phyloP scores from a whole-genome alignment of 371 early-diverging fungal genomes.

The Nematocida homosporus region DNA sequence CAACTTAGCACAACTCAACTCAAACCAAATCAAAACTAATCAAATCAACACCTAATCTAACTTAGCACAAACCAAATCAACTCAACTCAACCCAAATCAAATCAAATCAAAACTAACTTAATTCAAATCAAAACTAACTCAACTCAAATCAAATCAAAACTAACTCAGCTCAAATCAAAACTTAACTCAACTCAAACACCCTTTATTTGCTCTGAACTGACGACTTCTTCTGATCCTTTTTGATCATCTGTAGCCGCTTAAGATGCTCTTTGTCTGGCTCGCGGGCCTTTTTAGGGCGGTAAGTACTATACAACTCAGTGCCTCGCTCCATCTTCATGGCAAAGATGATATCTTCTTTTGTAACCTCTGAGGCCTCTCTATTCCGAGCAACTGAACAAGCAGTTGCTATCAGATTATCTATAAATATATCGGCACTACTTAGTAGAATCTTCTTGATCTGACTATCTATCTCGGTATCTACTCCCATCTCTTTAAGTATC shows the following conservation, averaged over 20 bases:
- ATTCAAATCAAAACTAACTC: too few species aligned
- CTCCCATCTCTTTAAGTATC: constrained; percentile 42
- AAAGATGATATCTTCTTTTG: constrained; percentile 49
- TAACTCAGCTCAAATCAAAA: too few species aligned
- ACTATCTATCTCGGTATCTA: constrained; percentile 9
- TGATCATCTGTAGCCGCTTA: constrained; percentile 24
- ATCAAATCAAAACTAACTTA: too few species aligned
- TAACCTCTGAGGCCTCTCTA: constrained; percentile 18
- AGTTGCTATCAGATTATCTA: constrained; percentile 45
- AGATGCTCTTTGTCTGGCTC: constrained; percentile 50
- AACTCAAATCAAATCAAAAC: too few species aligned
- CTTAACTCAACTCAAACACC: too few species aligned
- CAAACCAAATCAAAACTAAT: too few species aligned
- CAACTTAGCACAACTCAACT: too few species aligned
- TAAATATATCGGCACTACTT: constrained; percentile 41
- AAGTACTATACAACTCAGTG: constrained; percentile 30
- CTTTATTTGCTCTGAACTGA: not conserved
- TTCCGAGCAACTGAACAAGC: constrained; percentile 50
- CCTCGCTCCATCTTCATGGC: constrained; percentile 40
- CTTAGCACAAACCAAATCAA: too few species aligned
- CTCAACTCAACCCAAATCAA: too few species aligned
- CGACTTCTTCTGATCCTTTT: constrained; percentile 33
- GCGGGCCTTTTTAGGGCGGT: not conserved
- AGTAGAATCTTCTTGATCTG: constrained; percentile 17
- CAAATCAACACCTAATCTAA: too few species aligned